Evolutionary conservation across 805 yeast genomes (phyloP).

Genomic region (Myxozyma monticola): DNA sequence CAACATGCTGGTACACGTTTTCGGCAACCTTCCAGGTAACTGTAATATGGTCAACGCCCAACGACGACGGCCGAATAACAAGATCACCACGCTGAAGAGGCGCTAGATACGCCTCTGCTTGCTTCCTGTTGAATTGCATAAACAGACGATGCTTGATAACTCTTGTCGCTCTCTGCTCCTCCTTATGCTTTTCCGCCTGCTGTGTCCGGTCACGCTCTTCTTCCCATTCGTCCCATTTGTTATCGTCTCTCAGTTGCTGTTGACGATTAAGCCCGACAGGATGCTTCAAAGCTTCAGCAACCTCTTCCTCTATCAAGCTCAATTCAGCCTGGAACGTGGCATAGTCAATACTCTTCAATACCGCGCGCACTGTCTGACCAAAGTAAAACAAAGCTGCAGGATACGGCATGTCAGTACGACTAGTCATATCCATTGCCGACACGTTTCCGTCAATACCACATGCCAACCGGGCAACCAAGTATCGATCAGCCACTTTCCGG

Average conservation of each 20-base stretch:
- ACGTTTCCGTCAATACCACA: constrained; percentile 63
- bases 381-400: constrained; percentile 48
- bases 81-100: constrained; percentile 86
- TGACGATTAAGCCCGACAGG: constrained; percentile 34
- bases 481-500: constrained; percentile 57
- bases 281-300: constrained; percentile 50
- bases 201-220: constrained; percentile 64
- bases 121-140: constrained; percentile 75
- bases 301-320: constrained; percentile 66
- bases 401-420: constrained; percentile 48
- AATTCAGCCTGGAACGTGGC: constrained; percentile 72
- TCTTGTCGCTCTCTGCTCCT: constrained; percentile 68
- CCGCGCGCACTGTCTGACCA: constrained; percentile 88
- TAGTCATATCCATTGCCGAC: constrained; percentile 38
- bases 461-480: constrained; percentile 48
- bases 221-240: constrained; percentile 72
- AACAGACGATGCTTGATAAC: constrained; percentile 90
- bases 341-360: constrained; percentile 67
- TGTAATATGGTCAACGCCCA: constrained; percentile 83
- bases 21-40: constrained; percentile 96
- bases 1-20: constrained; percentile 86
- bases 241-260: constrained; percentile 49
- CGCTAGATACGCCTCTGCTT: constrained; percentile 92
- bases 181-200: constrained; percentile 57
- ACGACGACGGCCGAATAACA: constrained; percentile 91